Percentiles rank a stretch among this genome's conserved stretches.
These are phyloP conservation scores for Wickerhamiella pararugosa DNA, from an alignment of 1,139 yeast species.

Conservation along the genomic window DNA sequence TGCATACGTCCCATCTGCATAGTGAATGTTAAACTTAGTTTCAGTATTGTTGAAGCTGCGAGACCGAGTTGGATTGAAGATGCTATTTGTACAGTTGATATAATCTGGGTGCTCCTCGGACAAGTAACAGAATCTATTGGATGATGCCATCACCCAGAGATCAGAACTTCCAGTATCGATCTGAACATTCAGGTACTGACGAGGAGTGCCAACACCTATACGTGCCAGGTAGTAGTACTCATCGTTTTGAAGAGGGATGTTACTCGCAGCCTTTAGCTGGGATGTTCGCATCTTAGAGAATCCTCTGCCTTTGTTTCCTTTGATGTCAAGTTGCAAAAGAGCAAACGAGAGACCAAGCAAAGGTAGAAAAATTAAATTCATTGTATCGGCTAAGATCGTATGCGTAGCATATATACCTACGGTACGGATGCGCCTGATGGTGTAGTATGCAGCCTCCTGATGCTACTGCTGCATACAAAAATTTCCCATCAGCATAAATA, in stretches of 20 bases:
- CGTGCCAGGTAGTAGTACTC: conserved; percentile 22
- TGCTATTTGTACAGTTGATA: conserved; percentile 1
- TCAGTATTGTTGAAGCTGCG: not conserved
- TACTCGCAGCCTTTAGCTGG: too few species aligned
- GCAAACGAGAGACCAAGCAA: too few species aligned
- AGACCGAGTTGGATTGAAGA: not conserved
- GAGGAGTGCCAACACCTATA: conserved; percentile 32
- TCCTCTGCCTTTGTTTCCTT: too few species aligned
- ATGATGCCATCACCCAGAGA: conserved; percentile 30
- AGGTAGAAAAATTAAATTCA: too few species aligned
- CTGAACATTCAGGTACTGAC: conserved; percentile 30
- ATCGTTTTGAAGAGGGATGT: conserved; percentile 1
- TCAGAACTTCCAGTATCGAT: conserved; percentile 44
- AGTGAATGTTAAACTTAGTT: conserved; percentile 17
- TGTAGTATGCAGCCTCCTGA: too few species aligned
- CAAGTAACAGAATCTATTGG: conserved; percentile 3
- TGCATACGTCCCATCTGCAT: conserved; percentile 25
- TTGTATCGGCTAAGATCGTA: too few species aligned
- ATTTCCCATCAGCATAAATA: not conserved
- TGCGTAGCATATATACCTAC: too few species aligned
- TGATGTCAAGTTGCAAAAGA: too few species aligned
- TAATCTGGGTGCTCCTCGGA: not conserved
- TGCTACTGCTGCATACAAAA: too few species aligned
- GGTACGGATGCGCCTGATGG: too few species aligned
- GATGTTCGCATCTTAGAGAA: too few species aligned